Evolutionary conservation across 176 grass and related monocot genomes (phyloP).

Genomic region (Thalia dealbata): DNA sequence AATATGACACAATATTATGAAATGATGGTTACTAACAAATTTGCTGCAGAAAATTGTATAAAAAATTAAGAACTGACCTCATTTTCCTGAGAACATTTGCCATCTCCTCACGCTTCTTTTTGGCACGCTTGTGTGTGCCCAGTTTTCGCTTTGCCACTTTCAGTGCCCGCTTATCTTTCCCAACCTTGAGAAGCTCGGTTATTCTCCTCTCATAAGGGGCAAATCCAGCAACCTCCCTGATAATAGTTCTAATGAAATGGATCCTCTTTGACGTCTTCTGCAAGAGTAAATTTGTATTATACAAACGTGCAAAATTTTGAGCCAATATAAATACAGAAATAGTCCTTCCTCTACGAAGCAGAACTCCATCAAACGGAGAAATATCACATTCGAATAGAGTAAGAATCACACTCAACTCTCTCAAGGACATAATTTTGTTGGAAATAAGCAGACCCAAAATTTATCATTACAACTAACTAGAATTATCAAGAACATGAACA

Average conservation of each 20-base stretch:
- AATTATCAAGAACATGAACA: not conserved
- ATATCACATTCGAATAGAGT: not conserved
- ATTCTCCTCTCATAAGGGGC: constrained; percentile 48
- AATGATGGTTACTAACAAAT: no score
- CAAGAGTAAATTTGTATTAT: not conserved
- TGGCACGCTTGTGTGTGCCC: constrained; percentile 63
- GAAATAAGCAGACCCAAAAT: not conserved
- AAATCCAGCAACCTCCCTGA: constrained; percentile 55
- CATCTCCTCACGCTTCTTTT: constrained; percentile 69
- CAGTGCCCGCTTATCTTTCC: constrained; percentile 50
- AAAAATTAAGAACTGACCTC: constrained; percentile 14
- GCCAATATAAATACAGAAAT: no score
- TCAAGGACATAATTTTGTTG: not conserved
- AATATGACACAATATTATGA: not conserved
- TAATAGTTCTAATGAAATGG: constrained; percentile 34
- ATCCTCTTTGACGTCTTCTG: constrained; percentile 44
- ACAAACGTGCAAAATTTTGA: no score
- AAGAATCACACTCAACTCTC: not conserved
- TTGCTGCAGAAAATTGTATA: not conserved
- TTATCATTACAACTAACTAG: not conserved
- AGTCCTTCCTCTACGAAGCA: not conserved
- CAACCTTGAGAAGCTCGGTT: constrained; percentile 61
- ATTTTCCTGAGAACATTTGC: constrained; percentile 44
- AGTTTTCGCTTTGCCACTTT: constrained; percentile 53
- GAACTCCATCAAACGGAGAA: not conserved